These are phyloP conservation scores for Arxiozyma slooffiae DNA, from an alignment of 1,139 yeast species.

Conservation along the genomic window DNA sequence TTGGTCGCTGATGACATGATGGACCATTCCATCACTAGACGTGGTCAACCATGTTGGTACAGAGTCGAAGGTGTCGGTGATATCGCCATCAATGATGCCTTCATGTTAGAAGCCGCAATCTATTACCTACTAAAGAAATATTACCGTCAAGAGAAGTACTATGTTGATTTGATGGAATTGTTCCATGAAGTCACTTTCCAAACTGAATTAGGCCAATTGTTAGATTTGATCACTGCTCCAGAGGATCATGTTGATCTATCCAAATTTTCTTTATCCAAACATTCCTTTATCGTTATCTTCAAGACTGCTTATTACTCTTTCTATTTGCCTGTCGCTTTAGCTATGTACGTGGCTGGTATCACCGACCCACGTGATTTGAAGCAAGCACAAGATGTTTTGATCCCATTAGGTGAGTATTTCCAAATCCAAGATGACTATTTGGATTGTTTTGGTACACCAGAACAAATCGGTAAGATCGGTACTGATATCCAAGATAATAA, in stretches of 20 bases:
- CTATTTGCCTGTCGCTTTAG: conserved; percentile 94
- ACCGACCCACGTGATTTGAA: conserved; percentile 61
- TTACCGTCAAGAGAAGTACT: conserved; percentile 72
- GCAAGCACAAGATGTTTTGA: conserved; percentile 79
- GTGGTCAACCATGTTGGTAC: conserved; percentile 99
- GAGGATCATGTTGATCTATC: conserved; percentile 84
- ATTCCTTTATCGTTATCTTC: conserved; percentile 88
- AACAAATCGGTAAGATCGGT: conserved; percentile 95
- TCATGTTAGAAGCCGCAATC: conserved; percentile 93
- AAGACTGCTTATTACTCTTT: conserved; percentile 97
- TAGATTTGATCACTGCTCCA: conserved; percentile 94
- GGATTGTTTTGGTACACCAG: conserved; percentile 96
- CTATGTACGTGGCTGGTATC: conserved; percentile 87
- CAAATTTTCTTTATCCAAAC: conserved; percentile 80
- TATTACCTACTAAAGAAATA: conserved; percentile 82
- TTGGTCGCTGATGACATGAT: conserved; percentile 97
- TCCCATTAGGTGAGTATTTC: conserved; percentile 96
- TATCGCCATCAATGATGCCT: conserved; percentile 94
- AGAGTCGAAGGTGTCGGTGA: conserved; percentile 68
- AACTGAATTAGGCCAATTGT: conserved; percentile 92
- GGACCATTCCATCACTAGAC: conserved; percentile 94
- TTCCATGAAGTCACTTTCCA: conserved; percentile 94
- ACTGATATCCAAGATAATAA: conserved; percentile 98
- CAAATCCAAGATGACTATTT: conserved; percentile 97
- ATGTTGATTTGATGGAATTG: conserved; percentile 81